Evolutionary conservation across 2,329 filamentous ascomycete species (phyloP), one percentile per base, ranked within the genome.

Genomic region (Plectosphaerella cucumerina): DNA sequence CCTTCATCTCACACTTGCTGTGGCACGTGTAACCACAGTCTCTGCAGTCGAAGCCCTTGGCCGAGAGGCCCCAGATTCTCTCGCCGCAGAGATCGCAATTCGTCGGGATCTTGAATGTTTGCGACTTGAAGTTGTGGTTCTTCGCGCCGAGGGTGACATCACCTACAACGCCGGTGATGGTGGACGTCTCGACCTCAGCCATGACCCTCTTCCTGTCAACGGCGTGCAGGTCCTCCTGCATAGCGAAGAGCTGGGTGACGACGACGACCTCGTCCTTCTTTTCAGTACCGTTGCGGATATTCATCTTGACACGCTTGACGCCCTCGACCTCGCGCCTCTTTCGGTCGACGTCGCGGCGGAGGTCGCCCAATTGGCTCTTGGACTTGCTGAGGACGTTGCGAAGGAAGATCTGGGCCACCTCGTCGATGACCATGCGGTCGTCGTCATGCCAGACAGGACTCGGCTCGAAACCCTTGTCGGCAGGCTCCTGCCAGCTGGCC

Each of bases 1-100:
- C 94, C 70, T 97, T 99, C 87, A 99, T 94, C 73, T 99, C 90
- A 67, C 94, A 99, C 72, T 99, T 99, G 75, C 86, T 95, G 71
- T 99, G 94, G 65, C 94, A 99, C 2, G 92, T 97, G 71, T 97
- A 99, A 33, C 95, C 94, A 63, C 94, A 99, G 67, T 97, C 93
- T 59, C 88, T 84, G 64, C 94, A 99, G 66, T 96, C 92, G 64
- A 96, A 95, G 0, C 94, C 94, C 71, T 99, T 99, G 35, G 94
- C 93, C 26, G 90, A 96, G 39, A 99, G 70, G 1, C 94, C 94
- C 94, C 94, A 99, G 66, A 99, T 96, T 23, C 94, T 84, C 65
- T 99, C 94, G 17, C 92, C 92, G 61, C 94, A 99, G 12, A 97
- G 79, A 68, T 99, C 94, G 72, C 94, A 99, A 66, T 97, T 97